These are phyloP conservation scores for Echinosophora koreensis DNA, from an alignment of 306 rosid species.

Conservation along the genomic window DNA sequence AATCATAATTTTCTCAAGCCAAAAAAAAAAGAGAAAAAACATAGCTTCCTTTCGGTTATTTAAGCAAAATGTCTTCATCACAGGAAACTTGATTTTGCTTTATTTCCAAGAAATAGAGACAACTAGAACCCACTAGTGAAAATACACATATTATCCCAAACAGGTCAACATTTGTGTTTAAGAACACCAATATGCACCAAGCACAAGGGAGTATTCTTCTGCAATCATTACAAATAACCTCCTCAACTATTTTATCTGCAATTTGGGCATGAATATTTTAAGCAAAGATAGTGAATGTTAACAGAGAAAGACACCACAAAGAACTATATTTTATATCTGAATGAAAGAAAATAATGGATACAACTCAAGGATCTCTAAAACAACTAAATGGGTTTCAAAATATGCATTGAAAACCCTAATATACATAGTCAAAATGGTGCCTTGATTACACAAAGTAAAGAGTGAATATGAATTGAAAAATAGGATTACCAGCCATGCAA, in stretches of 20 bases:
- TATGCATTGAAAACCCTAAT: background rate
- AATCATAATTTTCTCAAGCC: background rate
- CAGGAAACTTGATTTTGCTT: background rate
- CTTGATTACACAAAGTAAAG: background rate
- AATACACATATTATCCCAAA: background rate
- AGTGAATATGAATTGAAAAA: background rate
- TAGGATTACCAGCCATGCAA: constrained; percentile 77
- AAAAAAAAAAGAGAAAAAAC: background rate
- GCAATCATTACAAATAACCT: background rate
- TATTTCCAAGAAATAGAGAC: background rate
- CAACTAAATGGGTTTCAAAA: background rate
- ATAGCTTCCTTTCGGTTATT: background rate
- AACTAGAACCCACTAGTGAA: background rate
- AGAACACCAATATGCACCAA: background rate
- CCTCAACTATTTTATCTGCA: background rate
- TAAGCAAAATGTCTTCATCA: background rate
- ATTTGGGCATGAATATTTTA: background rate
- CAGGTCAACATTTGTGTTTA: background rate
- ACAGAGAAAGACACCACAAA: background rate
- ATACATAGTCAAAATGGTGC: background rate
- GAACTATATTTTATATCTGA: background rate
- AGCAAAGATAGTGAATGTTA: background rate
- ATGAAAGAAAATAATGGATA: background rate
- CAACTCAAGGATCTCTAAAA: background rate
- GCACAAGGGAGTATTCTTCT: background rate